These are phyloP conservation scores for Ogataea nonfermentans DNA, from an alignment of 805 yeast genomes.

Conservation along the genomic window DNA sequence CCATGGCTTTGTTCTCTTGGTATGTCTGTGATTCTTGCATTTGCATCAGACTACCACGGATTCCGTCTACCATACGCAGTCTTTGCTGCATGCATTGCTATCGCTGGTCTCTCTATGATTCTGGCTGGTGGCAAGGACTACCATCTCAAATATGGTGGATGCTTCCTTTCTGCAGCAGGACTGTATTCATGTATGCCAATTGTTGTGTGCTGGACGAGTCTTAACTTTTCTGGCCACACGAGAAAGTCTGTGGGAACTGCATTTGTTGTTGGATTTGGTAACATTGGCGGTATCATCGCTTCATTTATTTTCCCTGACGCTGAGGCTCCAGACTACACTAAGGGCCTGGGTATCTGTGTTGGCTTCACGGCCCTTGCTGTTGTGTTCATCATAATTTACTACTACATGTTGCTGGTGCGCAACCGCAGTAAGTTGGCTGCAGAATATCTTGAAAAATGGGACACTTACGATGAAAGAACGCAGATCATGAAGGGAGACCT, in stretches of 20 bases:
- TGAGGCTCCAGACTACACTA: constrained; percentile 59
- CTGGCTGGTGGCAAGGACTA: constrained; percentile 40
- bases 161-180: constrained; percentile 59
- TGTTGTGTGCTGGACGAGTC: constrained; percentile 63
- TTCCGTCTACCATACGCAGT: constrained; percentile 45
- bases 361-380: constrained; percentile 47
- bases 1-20: constrained; percentile 84
- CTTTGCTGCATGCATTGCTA: constrained; percentile 36
- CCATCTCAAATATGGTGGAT: constrained; percentile 57
- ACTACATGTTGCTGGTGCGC: constrained; percentile 30
- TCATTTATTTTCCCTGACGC: constrained; percentile 52
- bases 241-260: constrained; percentile 51
- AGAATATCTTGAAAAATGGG: constrained; percentile 31
- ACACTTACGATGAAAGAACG: constrained; percentile 25
- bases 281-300: constrained; percentile 69
- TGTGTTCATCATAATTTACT: constrained; percentile 33
- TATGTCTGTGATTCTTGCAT: constrained; percentile 58
- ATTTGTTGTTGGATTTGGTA: constrained; percentile 66
- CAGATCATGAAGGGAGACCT: constrained; percentile 35
- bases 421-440: constrained; percentile 38
- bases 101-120: constrained; percentile 56
- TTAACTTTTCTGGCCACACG: constrained; percentile 62
- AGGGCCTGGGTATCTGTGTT: constrained; percentile 52
- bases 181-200: constrained; percentile 66
- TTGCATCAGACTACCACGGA: constrained; percentile 53